Conservation (phyloP, 2,329 filamentous ascomycete genomes). For the Nemania diffusa region DNA sequence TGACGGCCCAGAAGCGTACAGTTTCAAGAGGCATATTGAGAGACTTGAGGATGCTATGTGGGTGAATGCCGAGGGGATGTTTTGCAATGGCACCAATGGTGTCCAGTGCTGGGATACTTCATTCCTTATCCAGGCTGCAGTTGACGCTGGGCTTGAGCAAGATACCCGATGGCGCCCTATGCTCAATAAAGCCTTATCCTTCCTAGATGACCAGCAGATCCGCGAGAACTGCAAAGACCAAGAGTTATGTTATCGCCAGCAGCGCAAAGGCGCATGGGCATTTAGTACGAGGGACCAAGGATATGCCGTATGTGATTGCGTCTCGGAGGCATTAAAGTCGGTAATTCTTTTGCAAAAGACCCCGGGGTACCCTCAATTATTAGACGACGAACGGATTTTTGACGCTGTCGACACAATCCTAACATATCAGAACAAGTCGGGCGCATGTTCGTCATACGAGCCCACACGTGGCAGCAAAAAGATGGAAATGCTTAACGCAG, state of each 20-base stretch:
- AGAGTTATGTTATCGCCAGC: slow-evolving; percentile 85
- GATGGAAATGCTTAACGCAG: slow-evolving; percentile 89
- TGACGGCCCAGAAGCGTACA: slow-evolving; percentile 79
- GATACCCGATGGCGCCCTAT: slow-evolving; percentile 83
- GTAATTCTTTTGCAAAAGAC: slow-evolving; percentile 85
- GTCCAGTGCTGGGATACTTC: slow-evolving; percentile 97
- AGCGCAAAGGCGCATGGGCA: slow-evolving; percentile 92
- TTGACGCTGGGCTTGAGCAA: slow-evolving; percentile 81
- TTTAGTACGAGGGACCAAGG: slow-evolving; percentile 94
- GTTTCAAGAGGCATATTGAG: slow-evolving; percentile 81
- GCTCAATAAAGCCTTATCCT: slow-evolving; percentile 83
- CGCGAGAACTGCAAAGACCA: slow-evolving; percentile 82
- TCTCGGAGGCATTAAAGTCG: slow-evolving; percentile 88
- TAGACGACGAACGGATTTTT: slow-evolving; percentile 81
- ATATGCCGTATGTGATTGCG: slow-evolving; percentile 95
- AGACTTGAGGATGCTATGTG: slow-evolving; percentile 87
- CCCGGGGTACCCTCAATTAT: slow-evolving; percentile 76
- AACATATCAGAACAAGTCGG: slow-evolving; percentile 87
- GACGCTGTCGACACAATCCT: slow-evolving; percentile 92
- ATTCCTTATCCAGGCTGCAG: slow-evolving; percentile 84
- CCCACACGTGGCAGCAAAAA: slow-evolving; percentile 78
- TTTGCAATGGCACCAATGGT: slow-evolving; percentile 97
- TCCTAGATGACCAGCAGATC: slow-evolving; percentile 92
- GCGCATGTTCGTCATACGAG: slow-evolving; percentile 93
- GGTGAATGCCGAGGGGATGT: slow-evolving; percentile 92